These are phyloP conservation scores for Hypomyces perniciosus DNA, from an alignment of 2,329 filamentous ascomycete species.

Conservation along the genomic window DNA sequence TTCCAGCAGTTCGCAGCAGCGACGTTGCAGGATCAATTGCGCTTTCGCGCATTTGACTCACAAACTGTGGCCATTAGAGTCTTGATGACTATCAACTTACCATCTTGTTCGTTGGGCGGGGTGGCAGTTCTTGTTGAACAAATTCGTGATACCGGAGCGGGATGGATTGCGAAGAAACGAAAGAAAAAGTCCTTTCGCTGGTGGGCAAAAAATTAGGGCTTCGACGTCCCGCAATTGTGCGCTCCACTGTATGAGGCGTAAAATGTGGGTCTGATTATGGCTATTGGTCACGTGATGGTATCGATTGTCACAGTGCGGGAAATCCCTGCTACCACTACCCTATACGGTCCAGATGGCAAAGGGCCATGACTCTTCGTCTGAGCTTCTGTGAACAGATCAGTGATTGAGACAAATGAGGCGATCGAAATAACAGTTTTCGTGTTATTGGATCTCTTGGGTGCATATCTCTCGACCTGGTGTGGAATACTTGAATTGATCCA, in stretches of 20 bases:
- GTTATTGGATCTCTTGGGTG: too few species aligned
- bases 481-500: too few species aligned
- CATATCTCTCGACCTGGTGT: too few species aligned
- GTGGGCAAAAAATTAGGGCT: constrained; percentile 36
- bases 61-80: constrained; percentile 36
- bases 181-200: constrained; percentile 25
- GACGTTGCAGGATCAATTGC: constrained; percentile 29
- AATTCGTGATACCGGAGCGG: constrained; percentile 26
- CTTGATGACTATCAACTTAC: constrained; percentile 31
- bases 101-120: constrained; percentile 35
- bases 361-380: background rate
- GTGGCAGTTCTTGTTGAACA: constrained; percentile 32
- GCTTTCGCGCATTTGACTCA: constrained; percentile 29
- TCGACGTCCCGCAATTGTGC: constrained; percentile 13
- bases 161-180: constrained; percentile 22
- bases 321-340: background rate
- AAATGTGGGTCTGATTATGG: background rate
- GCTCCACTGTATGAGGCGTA: background rate
- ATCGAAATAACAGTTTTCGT: too few species aligned
- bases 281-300: constrained; percentile 13
- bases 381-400: background rate
- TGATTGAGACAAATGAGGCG: too few species aligned
- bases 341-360: background rate
- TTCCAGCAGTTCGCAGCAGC: constrained; percentile 28
- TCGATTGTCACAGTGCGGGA: background rate